Evolutionary conservation across 257 asterid genomes (phyloP).

Genomic region (Solanum commersonii): DNA sequence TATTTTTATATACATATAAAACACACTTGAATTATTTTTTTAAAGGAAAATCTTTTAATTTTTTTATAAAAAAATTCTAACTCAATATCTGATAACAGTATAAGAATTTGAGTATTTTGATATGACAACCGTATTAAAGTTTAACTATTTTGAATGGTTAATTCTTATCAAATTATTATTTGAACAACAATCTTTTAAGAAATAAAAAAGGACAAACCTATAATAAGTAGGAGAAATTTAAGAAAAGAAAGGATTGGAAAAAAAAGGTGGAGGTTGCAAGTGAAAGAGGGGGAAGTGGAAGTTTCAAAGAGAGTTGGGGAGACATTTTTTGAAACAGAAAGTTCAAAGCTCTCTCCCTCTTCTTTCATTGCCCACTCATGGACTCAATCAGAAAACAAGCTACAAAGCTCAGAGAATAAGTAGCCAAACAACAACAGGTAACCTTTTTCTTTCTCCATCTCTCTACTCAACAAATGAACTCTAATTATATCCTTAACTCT

Average conservation of each 20-base stretch:
- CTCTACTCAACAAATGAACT: background rate
- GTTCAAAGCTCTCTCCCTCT: background rate
- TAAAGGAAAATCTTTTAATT: too few species aligned
- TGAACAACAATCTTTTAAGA: too few species aligned
- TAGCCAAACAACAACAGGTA: conserved; percentile 68
- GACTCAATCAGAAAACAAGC: conserved; percentile 77
- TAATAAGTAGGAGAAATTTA: background rate
- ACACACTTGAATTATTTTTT: too few species aligned
- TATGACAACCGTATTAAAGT: too few species aligned
- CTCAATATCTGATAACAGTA: too few species aligned
- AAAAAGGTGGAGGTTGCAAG: background rate
- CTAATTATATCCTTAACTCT: background rate
- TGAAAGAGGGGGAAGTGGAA: background rate
- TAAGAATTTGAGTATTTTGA: too few species aligned
- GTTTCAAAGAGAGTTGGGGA: background rate
- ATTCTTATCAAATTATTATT: too few species aligned
- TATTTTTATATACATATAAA: too few species aligned
- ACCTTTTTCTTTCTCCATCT: background rate
- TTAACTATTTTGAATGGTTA: too few species aligned
- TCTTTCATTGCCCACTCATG: background rate
- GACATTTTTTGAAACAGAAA: background rate
- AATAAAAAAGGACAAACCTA: background rate
- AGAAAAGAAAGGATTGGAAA: background rate
- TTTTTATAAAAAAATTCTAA: too few species aligned
- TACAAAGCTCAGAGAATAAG: conserved; percentile 68